Evolutionary conservation across 2,329 filamentous ascomycete genomes (phyloP).

Genomic region (Aspergillus ochraceus): DNA sequence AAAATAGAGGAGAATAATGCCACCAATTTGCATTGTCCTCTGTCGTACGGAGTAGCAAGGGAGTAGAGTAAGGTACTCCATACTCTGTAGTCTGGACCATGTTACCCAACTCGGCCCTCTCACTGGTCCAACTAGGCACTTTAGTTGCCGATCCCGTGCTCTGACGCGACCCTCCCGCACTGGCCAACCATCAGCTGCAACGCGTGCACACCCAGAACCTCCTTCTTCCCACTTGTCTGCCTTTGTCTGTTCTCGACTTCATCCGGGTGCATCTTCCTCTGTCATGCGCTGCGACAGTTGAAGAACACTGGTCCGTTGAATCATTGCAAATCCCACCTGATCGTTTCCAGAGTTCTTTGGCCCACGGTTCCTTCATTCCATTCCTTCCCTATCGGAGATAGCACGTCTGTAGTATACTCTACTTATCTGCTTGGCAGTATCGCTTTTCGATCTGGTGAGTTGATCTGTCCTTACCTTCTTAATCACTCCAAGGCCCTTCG

Average conservation of each 20-base stretch:
- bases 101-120: neutral
- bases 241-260: conserved; percentile 5
- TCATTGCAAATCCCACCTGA: conserved; percentile 1
- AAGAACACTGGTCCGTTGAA: conserved; percentile 19
- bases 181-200: conserved; percentile 19
- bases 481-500: neutral
- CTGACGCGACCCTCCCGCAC: conserved; percentile 8
- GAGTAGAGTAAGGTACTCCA: neutral
- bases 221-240: conserved; percentile 22
- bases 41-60: no score
- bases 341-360: neutral
- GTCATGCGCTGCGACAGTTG: conserved; percentile 2
- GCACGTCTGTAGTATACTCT: neutral
- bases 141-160: conserved; percentile 13
- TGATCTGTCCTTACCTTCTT: neutral
- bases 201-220: conserved; percentile 22
- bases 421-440: neutral
- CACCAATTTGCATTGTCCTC: no score
- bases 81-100: neutral
- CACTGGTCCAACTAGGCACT: neutral
- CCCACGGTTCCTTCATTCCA: neutral
- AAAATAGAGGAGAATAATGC: no score
- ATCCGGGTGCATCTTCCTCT: conserved; percentile 3
- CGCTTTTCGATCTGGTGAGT: neutral
- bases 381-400: neutral